A percentile compares a stretch with the other conserved stretches of the same genome.
phyloP scores from a whole-genome alignment of 768 basidiomycete species.

The Mrakia gelida region DNA sequence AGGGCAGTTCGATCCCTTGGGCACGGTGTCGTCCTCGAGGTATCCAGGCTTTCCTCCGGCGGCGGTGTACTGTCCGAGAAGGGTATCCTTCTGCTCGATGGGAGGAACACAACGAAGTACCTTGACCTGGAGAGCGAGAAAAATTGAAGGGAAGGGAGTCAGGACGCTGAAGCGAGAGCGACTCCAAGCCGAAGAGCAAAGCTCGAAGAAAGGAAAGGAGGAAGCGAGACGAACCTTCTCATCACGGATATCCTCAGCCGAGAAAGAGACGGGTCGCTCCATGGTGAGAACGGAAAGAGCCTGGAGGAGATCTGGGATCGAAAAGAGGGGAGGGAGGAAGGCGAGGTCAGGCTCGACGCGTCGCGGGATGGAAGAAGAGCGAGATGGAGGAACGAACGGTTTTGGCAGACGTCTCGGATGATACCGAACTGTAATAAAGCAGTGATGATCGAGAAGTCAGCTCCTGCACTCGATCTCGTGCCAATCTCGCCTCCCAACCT shows the following conservation, averaged over 20 bases:
- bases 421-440: conserved; percentile 99
- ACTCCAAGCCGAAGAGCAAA: not conserved
- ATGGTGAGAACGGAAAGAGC: conserved; percentile 92
- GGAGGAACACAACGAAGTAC: conserved; percentile 86
- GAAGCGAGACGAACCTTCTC: conserved; percentile 67
- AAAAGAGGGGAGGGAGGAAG: not conserved
- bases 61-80: conserved; percentile 89
- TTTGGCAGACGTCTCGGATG: conserved; percentile 94
- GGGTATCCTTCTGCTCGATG: conserved; percentile 67
- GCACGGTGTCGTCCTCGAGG: conserved; percentile 92
- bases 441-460: too few relatives aligned
- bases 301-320: conserved; percentile 76
- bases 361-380: not conserved
- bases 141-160: not conserved
- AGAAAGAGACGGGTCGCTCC: conserved; percentile 97
- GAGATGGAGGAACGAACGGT: conserved; percentile 57
- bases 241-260: conserved; percentile 94
- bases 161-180: conserved; percentile 26
- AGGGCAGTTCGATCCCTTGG: conserved; percentile 83
- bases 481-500: not conserved
- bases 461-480: not conserved
- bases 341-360: not conserved
- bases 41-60: conserved; percentile 87
- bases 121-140: conserved; percentile 68
- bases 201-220: conserved; percentile 15